Conservation (phyloP, 306 rosid species). For the Cucurbita moschata region DNA sequence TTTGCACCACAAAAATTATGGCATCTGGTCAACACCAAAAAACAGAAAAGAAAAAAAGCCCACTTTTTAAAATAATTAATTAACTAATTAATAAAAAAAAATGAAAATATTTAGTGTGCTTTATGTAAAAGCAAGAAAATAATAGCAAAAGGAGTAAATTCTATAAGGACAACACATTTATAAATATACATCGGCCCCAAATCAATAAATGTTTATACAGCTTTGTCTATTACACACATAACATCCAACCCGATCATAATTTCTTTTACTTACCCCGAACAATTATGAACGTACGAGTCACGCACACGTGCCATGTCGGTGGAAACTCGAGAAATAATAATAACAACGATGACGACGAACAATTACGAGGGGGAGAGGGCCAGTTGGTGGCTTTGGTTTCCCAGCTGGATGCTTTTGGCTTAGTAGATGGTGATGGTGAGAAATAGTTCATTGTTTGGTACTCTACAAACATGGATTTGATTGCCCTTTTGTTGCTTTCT, state of each 20-base stretch:
- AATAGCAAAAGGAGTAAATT: neutral
- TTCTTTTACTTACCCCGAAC: neutral
- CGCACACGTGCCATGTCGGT: slow-evolving; percentile 4
- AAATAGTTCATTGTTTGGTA: slow-evolving; percentile 21
- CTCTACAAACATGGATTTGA: slow-evolving; percentile 66
- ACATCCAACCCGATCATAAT: neutral
- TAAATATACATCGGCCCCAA: neutral
- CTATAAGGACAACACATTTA: neutral
- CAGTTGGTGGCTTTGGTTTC: slow-evolving; percentile 1
- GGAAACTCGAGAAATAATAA: neutral
- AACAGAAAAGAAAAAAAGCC: neutral
- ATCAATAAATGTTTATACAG: neutral
- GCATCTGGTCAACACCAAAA: neutral
- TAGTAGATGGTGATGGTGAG: slow-evolving; percentile 20
- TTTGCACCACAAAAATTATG: neutral
- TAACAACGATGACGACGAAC: neutral
- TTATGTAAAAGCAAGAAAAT: neutral
- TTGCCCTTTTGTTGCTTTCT: slow-evolving; percentile 37
- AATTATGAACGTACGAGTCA: neutral
- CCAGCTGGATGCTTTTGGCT: slow-evolving; percentile 13
- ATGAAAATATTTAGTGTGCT: neutral
- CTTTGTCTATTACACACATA: neutral
- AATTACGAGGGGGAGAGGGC: neutral
- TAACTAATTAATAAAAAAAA: no score
- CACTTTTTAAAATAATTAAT: no score